Base-by-base conservation (phyloP, 1,284 basidiomycete genomes). In the Xanthoconium separans region DNA sequence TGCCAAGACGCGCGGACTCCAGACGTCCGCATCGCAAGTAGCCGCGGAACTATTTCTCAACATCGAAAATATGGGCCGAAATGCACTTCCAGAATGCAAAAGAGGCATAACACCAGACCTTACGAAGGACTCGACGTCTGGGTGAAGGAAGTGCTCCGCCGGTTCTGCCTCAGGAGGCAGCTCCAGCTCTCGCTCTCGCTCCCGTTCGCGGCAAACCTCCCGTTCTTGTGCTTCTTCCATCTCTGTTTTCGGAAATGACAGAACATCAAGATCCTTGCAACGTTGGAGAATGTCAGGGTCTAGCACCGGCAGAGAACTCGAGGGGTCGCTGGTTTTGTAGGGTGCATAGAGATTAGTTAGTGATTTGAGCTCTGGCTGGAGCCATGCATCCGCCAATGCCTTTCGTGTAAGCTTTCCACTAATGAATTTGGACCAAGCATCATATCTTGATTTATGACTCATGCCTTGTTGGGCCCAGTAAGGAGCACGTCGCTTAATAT, bases 171-270 rank as follows among this genome's bases (percentile, higher is more conserved):
- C 30, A 2, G 54, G 45, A 44, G 40, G 51, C 10, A 43, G 34
- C 24, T 47, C 51, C 8, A 43, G 45, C 27, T 53, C 50, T 27
- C 41, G 50, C 34, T 55, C 41, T 1, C 52, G 52, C 13, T 51
- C 50, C 6, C 30, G 40, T n/a, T 48, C 52, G 7, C 43, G 24
- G 6, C 24, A 16, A 10, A 45, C 44, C 12, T 56, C 46, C 18
- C 36, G n/a, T 24, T 47, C 47, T 30, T 39, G 36, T 20, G 39
- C 47, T 47, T 39, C 30, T 0, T 45, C 47, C 27, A 47, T 16
- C 27, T 15, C n/a, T 20, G n/a, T 27, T 15, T 27, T 13, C 2
- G 46, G 33, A 37, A 29, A 11, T 9, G 34, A 47, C 18, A 37
- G 16, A 39, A 47, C 18, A 2, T 27, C 36, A 2, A 47, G 46